Evolutionary conservation across 2,329 filamentous ascomycete genomes (phyloP), one percentile per base, ranked within the genome.

Genomic region (Arachnomyces sp.): DNA sequence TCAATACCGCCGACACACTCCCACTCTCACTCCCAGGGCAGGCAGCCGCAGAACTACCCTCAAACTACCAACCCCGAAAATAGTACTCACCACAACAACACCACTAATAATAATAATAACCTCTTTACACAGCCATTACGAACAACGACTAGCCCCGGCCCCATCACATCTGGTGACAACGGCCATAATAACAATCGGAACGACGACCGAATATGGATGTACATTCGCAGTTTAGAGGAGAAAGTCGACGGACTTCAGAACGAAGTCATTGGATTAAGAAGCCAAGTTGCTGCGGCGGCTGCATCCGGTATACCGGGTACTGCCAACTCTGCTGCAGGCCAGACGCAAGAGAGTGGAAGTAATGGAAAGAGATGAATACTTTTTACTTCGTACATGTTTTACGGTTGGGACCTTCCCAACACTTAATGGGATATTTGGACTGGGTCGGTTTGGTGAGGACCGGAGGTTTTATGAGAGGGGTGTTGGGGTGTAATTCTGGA

Each of bases 241-340:
- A 45, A 55, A 38, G 45, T 63, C 13, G 56, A 58, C 41, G 48
- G 46, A 6, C 49, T 63, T 39, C 57, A 60, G 41, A 53, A 55
- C 4, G 59, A 62, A 38, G 52, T 62, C 13, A 47, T 45, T 25
- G 40, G 48, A 12, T 43, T 62, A 33, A 54, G 55, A 34, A 47
- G 49, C 11, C 58, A 58, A 43, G 35, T 58, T 14, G 47, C 44
- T 12, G 39, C 28, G 7, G 20, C 20, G 20, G 20, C 20, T 9
- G 20, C 20, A 25, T 25, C 20, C 5, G 20, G 20, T 5, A 25
- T 25, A 5, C 20, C 20, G 20, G 9, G 5, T 9, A 11, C 20
- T 28, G 25, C 25, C 12, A 28, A 28, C 11, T 8, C 13, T 29
- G 28, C 20, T 25, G 5, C 14, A 18, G 25, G 31, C 7, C 31